Percentiles rank a stretch among this genome's conserved stretches.
Conservation (phyloP, 2,329 filamentous ascomycete species). For the Saccharata proteae region DNA sequence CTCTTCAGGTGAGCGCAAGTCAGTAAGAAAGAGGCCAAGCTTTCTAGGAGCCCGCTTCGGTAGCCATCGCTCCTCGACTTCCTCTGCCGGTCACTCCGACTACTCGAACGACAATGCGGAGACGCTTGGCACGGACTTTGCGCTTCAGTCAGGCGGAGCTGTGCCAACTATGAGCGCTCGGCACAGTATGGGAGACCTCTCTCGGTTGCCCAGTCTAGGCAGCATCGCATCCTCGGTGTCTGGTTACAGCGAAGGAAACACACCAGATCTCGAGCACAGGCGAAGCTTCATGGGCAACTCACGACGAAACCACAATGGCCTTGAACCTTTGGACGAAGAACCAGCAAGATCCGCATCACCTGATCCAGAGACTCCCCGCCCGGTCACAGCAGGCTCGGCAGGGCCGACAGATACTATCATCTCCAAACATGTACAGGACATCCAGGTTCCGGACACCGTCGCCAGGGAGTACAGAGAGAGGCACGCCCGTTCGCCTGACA, state of each 20-base stretch:
- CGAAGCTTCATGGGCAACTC: slow-evolving; percentile 27
- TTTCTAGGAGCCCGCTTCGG: slow-evolving; percentile 43
- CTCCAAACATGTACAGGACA: slow-evolving; percentile 75
- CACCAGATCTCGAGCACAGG: slow-evolving; percentile 28
- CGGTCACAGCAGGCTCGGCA: slow-evolving; percentile 34
- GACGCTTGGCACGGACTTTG: slow-evolving; percentile 64
- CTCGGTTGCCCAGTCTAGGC: slow-evolving; percentile 71
- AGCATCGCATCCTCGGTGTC: slow-evolving; percentile 72
- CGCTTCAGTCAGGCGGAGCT: slow-evolving; percentile 70
- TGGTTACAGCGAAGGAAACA: slow-evolving; percentile 37
- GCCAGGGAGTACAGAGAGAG: slow-evolving; percentile 76
- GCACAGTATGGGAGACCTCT: slow-evolving; percentile 44
- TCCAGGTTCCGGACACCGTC: slow-evolving; percentile 81
- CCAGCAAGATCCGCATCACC: slow-evolving; percentile 34
- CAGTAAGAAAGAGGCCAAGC: slow-evolving; percentile 35
- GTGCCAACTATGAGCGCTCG: slow-evolving; percentile 37
- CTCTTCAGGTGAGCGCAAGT: background rate
- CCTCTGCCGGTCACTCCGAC: slow-evolving; percentile 41
- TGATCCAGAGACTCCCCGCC: slow-evolving; percentile 62
- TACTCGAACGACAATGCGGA: slow-evolving; percentile 52
- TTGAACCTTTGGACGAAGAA: slow-evolving; percentile 51
- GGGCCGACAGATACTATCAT: slow-evolving; percentile 80
- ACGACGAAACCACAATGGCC: slow-evolving; percentile 29
- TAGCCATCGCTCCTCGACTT: slow-evolving; percentile 46
- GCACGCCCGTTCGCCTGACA: slow-evolving; percentile 50